Evolutionary conservation across 768 basidiomycete genomes (phyloP).

Genomic region (Hemileccinum impolitum): DNA sequence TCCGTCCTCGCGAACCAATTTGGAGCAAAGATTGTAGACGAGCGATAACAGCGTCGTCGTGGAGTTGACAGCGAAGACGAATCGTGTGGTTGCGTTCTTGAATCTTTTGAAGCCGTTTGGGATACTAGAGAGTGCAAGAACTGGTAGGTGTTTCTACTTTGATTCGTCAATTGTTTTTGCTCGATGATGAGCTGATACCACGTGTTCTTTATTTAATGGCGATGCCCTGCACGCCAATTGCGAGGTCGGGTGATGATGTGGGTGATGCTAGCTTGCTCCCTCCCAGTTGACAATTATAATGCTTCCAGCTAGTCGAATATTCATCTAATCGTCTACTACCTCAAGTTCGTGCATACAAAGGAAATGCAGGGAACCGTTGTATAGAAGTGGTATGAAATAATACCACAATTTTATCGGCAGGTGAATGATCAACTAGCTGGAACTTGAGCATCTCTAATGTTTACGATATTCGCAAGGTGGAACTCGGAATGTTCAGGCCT

Average conservation of each 20-base stretch:
- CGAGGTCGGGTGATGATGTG: slow-evolving; percentile 53
- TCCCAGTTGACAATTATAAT: slow-evolving; percentile 61
- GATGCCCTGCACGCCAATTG: slow-evolving; percentile 94
- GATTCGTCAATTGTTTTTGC: too few species aligned
- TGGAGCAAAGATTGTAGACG: slow-evolving; percentile 86
- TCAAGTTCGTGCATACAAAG: neutral
- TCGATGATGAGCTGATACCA: neutral
- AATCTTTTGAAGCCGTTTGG: slow-evolving; percentile 91
- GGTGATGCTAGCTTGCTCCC: slow-evolving; percentile 84
- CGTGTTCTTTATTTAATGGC: slow-evolving; percentile 64
- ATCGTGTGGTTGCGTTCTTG: slow-evolving; percentile 89
- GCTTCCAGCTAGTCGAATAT: neutral
- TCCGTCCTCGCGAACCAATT: slow-evolving; percentile 83
- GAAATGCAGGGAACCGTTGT: neutral
- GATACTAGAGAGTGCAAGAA: slow-evolving; percentile 90
- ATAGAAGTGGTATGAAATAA: neutral
- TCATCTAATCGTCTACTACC: neutral
- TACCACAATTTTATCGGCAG: neutral
- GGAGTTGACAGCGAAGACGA: slow-evolving; percentile 91
- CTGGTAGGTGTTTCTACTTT: slow-evolving; percentile 52
- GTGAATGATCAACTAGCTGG: neutral
- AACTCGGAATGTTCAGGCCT: too few species aligned
- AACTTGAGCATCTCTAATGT: too few species aligned
- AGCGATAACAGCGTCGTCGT: slow-evolving; percentile 94
- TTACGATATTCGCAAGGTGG: too few species aligned